Conservation (phyloP, 768 basidiomycete species). For the Pleurotus salmoneostramineus region DNA sequence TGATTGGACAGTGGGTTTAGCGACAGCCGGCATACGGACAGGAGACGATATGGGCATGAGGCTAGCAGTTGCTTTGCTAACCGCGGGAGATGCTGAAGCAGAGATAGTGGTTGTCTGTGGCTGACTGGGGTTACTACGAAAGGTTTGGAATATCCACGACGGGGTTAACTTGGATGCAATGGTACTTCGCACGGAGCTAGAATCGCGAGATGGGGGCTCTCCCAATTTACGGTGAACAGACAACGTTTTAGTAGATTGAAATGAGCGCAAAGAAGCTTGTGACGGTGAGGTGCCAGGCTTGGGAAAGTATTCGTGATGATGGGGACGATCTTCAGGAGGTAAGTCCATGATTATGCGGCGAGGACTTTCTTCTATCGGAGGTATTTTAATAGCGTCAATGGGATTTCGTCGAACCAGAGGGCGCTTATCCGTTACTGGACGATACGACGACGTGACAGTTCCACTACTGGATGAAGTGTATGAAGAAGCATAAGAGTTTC, state of each 20-base stretch:
- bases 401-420: conserved; percentile 44
- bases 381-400: conserved; percentile 37
- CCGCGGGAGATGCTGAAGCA: conserved; percentile 38
- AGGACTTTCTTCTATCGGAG: conserved; percentile 73
- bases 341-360: conserved; percentile 44
- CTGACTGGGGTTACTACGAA: conserved; percentile 60
- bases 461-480: conserved; percentile 35
- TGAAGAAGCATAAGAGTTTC: conserved; percentile 40
- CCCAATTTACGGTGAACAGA: conserved; percentile 29
- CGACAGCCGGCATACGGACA: conserved; percentile 26
- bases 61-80: conserved; percentile 17
- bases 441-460: conserved; percentile 31
- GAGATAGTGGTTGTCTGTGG: conserved; percentile 57
- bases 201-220: conserved; percentile 15
- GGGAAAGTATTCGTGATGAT: conserved; percentile 24
- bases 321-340: conserved; percentile 36
- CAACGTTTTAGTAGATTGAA: conserved; percentile 44
- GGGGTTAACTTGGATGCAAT: conserved; percentile 62
- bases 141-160: conserved; percentile 78
- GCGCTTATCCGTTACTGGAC: conserved; percentile 38
- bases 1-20: conserved; percentile 31
- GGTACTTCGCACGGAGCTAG: conserved; percentile 30
- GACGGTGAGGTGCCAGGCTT: conserved; percentile 55
- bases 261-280: conserved; percentile 60
- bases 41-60: conserved; percentile 24